Evolutionary conservation across 75 land plant genomes (phyloP), one percentile per base, ranked within the genome.

Genomic region (Cupressus sempervirens): DNA sequence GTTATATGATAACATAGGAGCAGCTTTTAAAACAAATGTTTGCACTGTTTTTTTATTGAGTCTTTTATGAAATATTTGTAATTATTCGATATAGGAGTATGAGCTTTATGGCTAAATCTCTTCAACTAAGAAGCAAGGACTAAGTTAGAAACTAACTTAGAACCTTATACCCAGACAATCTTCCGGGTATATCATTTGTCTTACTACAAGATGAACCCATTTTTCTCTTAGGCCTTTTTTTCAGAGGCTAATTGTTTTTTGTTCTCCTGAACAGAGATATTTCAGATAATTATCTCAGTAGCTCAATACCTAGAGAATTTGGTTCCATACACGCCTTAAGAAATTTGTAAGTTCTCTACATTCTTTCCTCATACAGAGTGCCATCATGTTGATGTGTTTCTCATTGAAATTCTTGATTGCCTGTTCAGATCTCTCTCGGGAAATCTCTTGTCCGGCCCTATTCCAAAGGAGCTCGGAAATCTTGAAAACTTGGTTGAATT

Each of bases 401-500:
- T 76, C 45, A 36, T 7, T 20, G 7, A 40, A 18, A 38, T 16
- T 40, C 6, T 40, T 56, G 16, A 56, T 20, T 56, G 23, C 41
- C 3, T 36, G 13, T 12, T 76, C 79, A 76, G 79, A 41, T 76
- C 79, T 38, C 79, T 76, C 16, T 36, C 43, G 40, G 26, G 40
- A 35, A 76, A 76, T 76, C 40, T 36, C 16, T 75, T 75, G 41
- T 76, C 79, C 40, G 79, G 79, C 2, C 79, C 79, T 76, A 14
- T 76, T 16, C 79, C 79, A 38, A 76, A 38, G 79, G 79, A 76
- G 79, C 45, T 76, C 38, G 79, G 79, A 38, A 38, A 76, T 76
- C 79, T 76, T 76, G 8, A 8, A 76, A 76, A 15, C 2, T 38
- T 76, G 79, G 1, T 76, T 76, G 43, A 16, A 76, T 38, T 76